Conservation (phyloP, 345 rosid genomes). For the Xanthoceras sorbifolium region DNA sequence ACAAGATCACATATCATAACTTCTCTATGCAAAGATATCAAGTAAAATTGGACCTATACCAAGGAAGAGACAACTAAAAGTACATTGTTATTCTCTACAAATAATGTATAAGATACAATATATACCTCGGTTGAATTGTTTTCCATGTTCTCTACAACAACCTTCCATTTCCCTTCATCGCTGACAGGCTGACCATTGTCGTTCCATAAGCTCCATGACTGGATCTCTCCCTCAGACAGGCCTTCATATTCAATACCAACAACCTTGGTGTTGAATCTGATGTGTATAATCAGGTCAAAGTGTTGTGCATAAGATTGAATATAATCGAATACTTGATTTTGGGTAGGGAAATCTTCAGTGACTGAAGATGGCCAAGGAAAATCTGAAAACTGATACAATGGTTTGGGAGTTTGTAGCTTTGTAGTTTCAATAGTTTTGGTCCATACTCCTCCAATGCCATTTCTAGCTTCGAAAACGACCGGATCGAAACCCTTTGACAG, state of each 20-base stretch:
- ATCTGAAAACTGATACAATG: slow-evolving; percentile 37
- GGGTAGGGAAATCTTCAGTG: slow-evolving; percentile 28
- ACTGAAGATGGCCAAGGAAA: slow-evolving; percentile 48
- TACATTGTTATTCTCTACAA: background rate
- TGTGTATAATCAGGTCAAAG: slow-evolving; percentile 34
- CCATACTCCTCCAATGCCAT: slow-evolving; percentile 37
- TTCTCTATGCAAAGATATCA: too few species aligned
- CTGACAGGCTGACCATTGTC: slow-evolving; percentile 28
- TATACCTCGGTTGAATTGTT: slow-evolving; percentile 24
- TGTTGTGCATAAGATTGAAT: slow-evolving; percentile 35
- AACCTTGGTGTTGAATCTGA: slow-evolving; percentile 37
- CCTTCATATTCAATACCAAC: slow-evolving; percentile 27
- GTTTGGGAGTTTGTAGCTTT: slow-evolving; percentile 34
- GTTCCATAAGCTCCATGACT: slow-evolving; percentile 34
- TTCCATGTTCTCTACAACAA: slow-evolving; percentile 11
- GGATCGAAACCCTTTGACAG: slow-evolving; percentile 34
- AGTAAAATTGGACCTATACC: background rate
- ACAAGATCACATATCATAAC: background rate
- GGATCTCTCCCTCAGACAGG: slow-evolving; percentile 19
- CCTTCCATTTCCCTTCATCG: slow-evolving; percentile 35
- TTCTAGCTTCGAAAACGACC: slow-evolving; percentile 30
- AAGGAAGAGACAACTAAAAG: background rate
- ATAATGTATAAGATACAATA: background rate
- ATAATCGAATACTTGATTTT: slow-evolving; percentile 30
- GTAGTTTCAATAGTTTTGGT: slow-evolving; percentile 30